Evolutionary conservation across 2,329 filamentous ascomycete genomes (phyloP).

Genomic region (Verticillium zaregamsianum): DNA sequence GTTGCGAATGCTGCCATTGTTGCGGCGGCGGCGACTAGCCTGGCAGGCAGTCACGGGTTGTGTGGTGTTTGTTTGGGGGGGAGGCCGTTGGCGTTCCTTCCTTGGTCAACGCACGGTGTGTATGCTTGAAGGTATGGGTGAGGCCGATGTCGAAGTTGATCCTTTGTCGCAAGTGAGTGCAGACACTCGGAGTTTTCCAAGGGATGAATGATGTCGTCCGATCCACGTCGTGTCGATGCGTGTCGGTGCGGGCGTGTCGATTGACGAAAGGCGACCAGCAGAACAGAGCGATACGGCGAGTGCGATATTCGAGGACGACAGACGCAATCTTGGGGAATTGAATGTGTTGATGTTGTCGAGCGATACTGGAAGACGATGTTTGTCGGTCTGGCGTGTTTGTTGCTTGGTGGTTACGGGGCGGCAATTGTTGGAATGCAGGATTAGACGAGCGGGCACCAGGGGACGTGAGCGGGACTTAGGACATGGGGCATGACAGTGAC

Average conservation of each 20-base stretch:
- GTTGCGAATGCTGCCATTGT: constrained; percentile 21
- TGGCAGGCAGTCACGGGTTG: neutral
- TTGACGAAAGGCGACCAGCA: neutral
- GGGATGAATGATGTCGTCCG: neutral
- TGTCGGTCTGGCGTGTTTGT: neutral
- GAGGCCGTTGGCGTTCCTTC: neutral
- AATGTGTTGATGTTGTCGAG: neutral
- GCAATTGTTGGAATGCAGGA: neutral
- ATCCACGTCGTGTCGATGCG: neutral
- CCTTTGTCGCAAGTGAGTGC: neutral
- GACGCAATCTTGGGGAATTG: neutral
- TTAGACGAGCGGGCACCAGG: neutral
- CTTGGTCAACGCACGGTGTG: neutral
- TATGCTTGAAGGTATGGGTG: neutral
- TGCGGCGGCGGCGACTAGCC: constrained; percentile 7
- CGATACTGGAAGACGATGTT: neutral
- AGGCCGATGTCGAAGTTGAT: neutral
- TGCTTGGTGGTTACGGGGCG: neutral
- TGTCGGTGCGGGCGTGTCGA: neutral
- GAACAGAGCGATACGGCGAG: neutral
- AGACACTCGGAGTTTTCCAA: neutral
- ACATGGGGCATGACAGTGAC: neutral
- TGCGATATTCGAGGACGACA: neutral
- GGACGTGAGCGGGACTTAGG: neutral
- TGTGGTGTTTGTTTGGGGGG: neutral